A percentile compares a stretch with the other conserved stretches of the same genome.
These are phyloP conservation scores for Globisporangium orthogonon DNA, from an alignment of 352 stramenopile genomes.

Conservation along the genomic window DNA sequence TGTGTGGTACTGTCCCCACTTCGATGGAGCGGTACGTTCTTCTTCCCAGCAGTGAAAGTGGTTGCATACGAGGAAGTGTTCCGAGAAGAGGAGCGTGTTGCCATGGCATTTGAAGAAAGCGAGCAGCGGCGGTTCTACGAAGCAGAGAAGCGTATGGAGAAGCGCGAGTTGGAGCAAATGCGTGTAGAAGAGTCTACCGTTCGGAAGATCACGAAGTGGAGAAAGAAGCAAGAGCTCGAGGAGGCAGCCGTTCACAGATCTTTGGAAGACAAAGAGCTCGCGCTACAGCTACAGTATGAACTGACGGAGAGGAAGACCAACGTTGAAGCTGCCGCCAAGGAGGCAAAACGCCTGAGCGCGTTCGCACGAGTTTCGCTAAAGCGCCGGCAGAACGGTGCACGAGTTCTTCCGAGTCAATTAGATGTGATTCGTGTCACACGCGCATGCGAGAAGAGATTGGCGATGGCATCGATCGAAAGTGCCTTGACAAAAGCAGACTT, in stretches of 20 bases:
- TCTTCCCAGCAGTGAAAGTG: constrained; percentile 35
- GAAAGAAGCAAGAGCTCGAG: constrained; percentile 30
- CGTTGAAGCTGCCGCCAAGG: constrained; percentile 19
- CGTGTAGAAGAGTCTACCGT: constrained; percentile 34
- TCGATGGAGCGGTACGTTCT: constrained; percentile 50
- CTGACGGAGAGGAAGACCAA: constrained; percentile 15
- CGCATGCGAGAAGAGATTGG: constrained; percentile 55
- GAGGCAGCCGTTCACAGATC: constrained; percentile 18
- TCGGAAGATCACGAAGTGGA: constrained; percentile 29
- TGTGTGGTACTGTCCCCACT: constrained; percentile 37
- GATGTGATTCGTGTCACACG: constrained; percentile 44
- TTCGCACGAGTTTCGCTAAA: constrained; percentile 28
- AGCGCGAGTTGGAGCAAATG: constrained; percentile 28
- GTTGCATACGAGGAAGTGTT: constrained; percentile 33
- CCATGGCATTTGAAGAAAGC: constrained; percentile 43
- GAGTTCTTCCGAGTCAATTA: constrained; percentile 21
- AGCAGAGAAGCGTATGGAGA: constrained; percentile 16
- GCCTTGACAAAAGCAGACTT: constrained; percentile 26
- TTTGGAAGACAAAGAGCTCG: constrained; percentile 38
- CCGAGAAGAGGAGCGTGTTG: constrained; percentile 34
- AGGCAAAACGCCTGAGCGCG: constrained; percentile 27
- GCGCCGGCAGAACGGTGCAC: constrained; percentile 12
- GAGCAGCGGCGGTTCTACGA: constrained; percentile 14
- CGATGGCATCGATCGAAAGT: constrained; percentile 51
- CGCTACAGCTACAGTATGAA: constrained; percentile 47